Conservation (phyloP, 169 alveolate genomes). For the Eimeria brunetti region DNA sequence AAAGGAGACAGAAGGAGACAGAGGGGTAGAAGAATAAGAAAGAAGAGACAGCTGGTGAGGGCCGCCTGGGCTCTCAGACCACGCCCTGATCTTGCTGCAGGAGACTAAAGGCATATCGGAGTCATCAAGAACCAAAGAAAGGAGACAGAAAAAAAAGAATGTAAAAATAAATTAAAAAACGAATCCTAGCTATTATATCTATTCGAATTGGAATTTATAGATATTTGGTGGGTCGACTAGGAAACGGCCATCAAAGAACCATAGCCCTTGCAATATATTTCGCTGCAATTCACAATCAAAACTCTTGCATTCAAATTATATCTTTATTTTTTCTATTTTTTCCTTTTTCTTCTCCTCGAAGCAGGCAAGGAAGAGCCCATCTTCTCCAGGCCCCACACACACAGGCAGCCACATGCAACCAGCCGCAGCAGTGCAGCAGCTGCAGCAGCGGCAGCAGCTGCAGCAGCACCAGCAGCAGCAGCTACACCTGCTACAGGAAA, state of each 20-base stretch:
- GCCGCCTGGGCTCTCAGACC: background rate
- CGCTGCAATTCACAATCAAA: background rate
- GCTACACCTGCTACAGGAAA: no score
- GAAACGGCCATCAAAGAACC: no score
- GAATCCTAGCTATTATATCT: no score
- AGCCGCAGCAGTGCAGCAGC: background rate
- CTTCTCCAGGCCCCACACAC: slow-evolving; percentile 8
- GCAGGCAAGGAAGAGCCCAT: background rate
- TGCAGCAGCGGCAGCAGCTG: background rate
- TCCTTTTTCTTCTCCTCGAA: background rate
- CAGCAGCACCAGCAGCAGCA: background rate
- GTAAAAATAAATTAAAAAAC: background rate
- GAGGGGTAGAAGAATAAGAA: background rate
- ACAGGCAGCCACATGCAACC: slow-evolving; percentile 26
- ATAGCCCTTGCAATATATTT: background rate
- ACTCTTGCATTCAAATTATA: background rate
- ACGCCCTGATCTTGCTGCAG: background rate
- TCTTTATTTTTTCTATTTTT: background rate
- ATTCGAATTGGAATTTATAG: background rate
- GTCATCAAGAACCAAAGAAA: background rate
- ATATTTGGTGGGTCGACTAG: background rate
- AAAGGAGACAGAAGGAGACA: background rate
- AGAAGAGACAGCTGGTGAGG: background rate
- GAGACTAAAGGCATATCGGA: slow-evolving; percentile 21
- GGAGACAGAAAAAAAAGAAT: background rate